These are phyloP conservation scores for Acacia melanoxylon DNA, from an alignment of 306 rosid genomes.

Conservation along the genomic window DNA sequence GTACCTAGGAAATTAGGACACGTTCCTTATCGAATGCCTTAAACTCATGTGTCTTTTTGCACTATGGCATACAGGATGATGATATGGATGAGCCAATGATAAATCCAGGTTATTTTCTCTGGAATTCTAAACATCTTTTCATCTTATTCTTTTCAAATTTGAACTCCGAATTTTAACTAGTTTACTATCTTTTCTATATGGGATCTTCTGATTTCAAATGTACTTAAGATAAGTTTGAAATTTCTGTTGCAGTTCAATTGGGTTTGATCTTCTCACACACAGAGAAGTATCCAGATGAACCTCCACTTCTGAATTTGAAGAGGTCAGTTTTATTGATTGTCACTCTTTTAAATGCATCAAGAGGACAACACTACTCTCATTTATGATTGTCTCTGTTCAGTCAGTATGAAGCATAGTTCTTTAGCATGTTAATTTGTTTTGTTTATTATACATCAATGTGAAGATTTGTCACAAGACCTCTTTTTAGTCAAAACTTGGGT, in stretches of 20 bases:
- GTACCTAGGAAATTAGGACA: conserved; percentile 9
- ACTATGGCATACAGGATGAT: conserved; percentile 71
- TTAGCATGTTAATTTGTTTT: conserved; percentile 7
- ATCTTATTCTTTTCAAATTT: neutral
- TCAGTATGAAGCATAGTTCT: conserved; percentile 3
- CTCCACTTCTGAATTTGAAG: conserved; percentile 87
- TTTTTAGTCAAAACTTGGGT: neutral
- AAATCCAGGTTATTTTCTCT: conserved; percentile 62
- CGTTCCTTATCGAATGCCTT: conserved; percentile 3
- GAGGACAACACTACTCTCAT: neutral
- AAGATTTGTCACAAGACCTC: neutral
- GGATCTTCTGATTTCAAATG: conserved; percentile 22
- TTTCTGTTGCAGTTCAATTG: conserved; percentile 78
- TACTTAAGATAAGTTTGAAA: conserved; percentile 27
- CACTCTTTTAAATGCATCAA: neutral
- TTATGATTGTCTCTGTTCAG: conserved; percentile 16
- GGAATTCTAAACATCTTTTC: conserved; percentile 25
- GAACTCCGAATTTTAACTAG: conserved; percentile 5
- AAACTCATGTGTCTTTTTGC: conserved; percentile 25
- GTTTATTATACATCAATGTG: conserved; percentile 21
- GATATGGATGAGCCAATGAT: conserved; percentile 58
- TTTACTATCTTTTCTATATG: neutral
- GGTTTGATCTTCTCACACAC: conserved; percentile 90
- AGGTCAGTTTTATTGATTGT: conserved; percentile 50
- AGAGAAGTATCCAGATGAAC: conserved; percentile 95